Percentiles rank a stretch among this genome's conserved stretches.
These are phyloP conservation scores for Lipomyces kockii DNA, from an alignment of 805 yeast species.

Conservation along the genomic window DNA sequence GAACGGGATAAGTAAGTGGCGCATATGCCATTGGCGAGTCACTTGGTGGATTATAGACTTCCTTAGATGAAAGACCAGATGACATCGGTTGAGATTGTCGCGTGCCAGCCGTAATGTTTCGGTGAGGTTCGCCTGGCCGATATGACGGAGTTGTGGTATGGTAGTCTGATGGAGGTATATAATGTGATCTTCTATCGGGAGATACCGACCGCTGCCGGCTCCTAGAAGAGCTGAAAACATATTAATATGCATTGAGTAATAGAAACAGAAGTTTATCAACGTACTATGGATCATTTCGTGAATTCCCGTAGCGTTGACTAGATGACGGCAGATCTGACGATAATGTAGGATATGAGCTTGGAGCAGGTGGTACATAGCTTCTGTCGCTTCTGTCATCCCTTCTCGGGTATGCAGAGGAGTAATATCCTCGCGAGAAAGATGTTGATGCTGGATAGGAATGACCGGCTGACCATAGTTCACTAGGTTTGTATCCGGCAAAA, in stretches of 20 bases:
- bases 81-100: conserved; percentile 3
- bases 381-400: conserved; percentile 5
- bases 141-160: conserved; percentile 9
- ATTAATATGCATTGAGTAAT: neutral
- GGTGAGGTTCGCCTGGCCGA: conserved; percentile 4
- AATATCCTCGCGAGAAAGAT: conserved; percentile 9
- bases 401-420: conserved; percentile 1
- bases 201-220: conserved; percentile 31
- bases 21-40: conserved; percentile 37
- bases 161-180: conserved; percentile 7
- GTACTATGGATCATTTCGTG: conserved; percentile 12
- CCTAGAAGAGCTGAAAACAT: neutral
- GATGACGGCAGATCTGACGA: conserved; percentile 2
- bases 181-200: conserved; percentile 25
- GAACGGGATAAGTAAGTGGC: conserved; percentile 38
- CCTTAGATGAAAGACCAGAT: neutral
- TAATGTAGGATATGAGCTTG: conserved; percentile 2
- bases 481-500: conserved; percentile 6
- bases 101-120: neutral
- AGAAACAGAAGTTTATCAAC: neutral
- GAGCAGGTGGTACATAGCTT: neutral
- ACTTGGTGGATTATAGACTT: neutral
- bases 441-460: neutral
- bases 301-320: neutral
- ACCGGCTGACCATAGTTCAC: neutral